Base-by-base conservation (phyloP, 495 filamentous ascomycete species). In the Aspergillus mulundensis region DNA sequence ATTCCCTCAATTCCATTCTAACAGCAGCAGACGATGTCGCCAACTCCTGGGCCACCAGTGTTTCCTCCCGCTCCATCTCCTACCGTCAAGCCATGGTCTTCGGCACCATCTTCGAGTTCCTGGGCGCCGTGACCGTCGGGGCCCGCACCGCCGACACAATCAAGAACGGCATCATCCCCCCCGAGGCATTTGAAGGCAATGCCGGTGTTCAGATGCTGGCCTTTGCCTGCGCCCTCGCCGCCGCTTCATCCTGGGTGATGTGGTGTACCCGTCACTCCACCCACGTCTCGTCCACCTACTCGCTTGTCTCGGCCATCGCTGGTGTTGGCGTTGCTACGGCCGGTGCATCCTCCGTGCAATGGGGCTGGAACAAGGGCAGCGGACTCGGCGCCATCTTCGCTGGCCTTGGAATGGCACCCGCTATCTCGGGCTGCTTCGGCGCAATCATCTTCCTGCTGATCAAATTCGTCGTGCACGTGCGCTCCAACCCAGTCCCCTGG, bases 11-110 rank as follows among this genome's bases (percentile, higher is more conserved):
- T n/a, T n/a, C n/a, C n/a, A n/a, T n/a, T n/a, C 14, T 3, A 50
- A 18, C 3, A 46, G 23, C 49, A 12, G 36, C 20, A 78, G 72
- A 89, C 71, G 87, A 90, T 87, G 87, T 90, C 28, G 87, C 87
- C 59, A 91, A 91, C 74, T 79, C 85, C 21, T 89, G 81, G 77
- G 86, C 86, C 4, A 88, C 86, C 53, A 84, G 79, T 59, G 85
- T 88, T 47, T 84, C 84, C 16, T 87, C 86, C 6, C 74, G 84
- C 21, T 88, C 86, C 43, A 66, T 89, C 59, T 81, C 83, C n/a
- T 78, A 84, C 59, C 50, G 77, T 41, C 84, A 87, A 72, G 86
- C 86, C 48, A 88, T 88, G 85, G 53, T 82, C n/a, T 69, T 86
- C 39, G 84, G 77, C 11, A 79, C 81, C 40, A 68, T 87, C 51